Percentiles rank a stretch among this genome's conserved stretches.
Evolutionary conservation across 257 asterid species (phyloP).

Genomic region (Primulina eburnea): DNA sequence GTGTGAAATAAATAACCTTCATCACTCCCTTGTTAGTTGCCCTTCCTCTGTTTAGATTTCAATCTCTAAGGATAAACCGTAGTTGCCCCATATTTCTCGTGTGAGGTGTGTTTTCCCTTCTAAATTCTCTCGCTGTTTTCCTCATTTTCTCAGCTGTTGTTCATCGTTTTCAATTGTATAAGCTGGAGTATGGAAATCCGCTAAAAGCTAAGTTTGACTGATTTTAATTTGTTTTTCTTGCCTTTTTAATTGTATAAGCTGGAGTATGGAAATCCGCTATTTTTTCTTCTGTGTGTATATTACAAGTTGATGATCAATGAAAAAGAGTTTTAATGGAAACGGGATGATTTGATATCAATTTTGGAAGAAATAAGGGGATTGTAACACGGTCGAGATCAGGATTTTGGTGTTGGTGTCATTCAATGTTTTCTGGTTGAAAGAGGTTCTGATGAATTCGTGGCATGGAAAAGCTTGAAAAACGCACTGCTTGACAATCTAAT

Average conservation of each 20-base stretch:
- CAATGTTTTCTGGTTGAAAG: not conserved
- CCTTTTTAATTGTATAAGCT: not conserved
- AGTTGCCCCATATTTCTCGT: too few relatives aligned
- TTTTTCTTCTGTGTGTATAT: not conserved
- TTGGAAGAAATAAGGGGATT: not conserved
- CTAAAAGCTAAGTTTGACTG: too few relatives aligned
- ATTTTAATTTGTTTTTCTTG: not conserved
- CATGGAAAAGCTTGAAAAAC: conserved; percentile 28
- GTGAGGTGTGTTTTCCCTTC: too few relatives aligned
- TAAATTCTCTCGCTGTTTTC: not conserved
- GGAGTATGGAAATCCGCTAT: not conserved
- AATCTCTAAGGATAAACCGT: too few relatives aligned
- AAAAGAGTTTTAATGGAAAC: not conserved
- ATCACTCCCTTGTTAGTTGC: too few relatives aligned
- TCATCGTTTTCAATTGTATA: not conserved
- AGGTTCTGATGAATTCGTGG: conserved; percentile 28
- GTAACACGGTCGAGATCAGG: not conserved
- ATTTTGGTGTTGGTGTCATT: not conserved
- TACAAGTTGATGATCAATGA: not conserved
- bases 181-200: too few relatives aligned
- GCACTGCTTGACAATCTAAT: conserved; percentile 44
- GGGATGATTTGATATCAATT: not conserved
- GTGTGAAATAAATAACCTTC: too few relatives aligned
- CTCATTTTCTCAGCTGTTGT: not conserved
- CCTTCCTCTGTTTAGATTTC: too few relatives aligned